phyloP scores from a whole-genome alignment of 2,329 filamentous ascomycete species.

The Microdochium bolleyi region DNA sequence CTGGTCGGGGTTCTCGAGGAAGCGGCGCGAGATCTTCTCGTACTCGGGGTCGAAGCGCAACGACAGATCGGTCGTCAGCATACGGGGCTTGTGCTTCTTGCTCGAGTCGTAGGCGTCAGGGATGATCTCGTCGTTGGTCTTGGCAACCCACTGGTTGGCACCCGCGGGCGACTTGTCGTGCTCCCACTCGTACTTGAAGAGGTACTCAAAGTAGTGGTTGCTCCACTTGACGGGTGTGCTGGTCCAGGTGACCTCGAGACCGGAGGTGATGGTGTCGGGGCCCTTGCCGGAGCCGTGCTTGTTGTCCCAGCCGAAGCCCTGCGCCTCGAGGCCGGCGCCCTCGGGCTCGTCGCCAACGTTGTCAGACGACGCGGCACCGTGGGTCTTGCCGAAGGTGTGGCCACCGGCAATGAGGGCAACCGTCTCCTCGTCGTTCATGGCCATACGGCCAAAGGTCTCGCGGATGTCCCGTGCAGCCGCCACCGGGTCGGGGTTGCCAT shows the following conservation, averaged over 20 bases:
- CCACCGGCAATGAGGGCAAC: conserved; percentile 73
- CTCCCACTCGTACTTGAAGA: conserved; percentile 75
- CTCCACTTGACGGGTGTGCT: conserved; percentile 69
- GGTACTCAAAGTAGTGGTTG: conserved; percentile 66
- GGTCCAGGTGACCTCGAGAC: conserved; percentile 75
- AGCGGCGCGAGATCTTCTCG: conserved; percentile 67
- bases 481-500: conserved; percentile 61
- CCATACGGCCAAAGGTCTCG: conserved; percentile 69
- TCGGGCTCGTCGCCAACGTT: conserved; percentile 64
- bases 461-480: conserved; percentile 66
- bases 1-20: conserved; percentile 60
- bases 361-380: conserved; percentile 60
- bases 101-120: conserved; percentile 62
- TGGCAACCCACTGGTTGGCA: conserved; percentile 68
- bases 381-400: conserved; percentile 74
- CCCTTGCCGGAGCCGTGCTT: conserved; percentile 56
- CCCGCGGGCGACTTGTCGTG: conserved; percentile 67
- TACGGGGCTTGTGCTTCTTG: conserved; percentile 68
- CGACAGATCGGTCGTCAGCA: conserved; percentile 69
- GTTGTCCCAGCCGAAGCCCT: conserved; percentile 69
- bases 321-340: conserved; percentile 52
- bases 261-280: conserved; percentile 64
- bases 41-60: conserved; percentile 65
- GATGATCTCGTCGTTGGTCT: conserved; percentile 62
- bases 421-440: conserved; percentile 77